Base-by-base conservation (phyloP, 352 stramenopile species). In the Globisporangium yorkense region DNA sequence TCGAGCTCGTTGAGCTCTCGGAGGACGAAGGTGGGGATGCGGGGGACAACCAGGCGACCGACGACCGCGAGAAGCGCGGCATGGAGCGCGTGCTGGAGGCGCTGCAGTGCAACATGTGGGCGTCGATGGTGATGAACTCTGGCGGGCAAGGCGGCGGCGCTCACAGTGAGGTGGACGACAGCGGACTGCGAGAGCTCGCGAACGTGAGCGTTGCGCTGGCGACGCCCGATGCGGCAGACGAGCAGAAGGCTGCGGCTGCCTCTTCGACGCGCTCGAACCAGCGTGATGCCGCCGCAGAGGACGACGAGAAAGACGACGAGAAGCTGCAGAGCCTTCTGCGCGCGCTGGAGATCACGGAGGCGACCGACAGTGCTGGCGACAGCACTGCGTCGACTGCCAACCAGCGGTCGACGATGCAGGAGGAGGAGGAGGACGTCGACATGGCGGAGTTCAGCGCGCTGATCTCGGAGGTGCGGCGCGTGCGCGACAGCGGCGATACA, bases 81-180 rank as follows among this genome's bases (percentile, higher is more conserved):
- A 67, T 93, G 31, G 70, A 82, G 12, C 75, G 83, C n/a, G 75
- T 91, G 29, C 60, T 93, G 18, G 83, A 93, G 54, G 80, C 77
- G 13, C 59, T 93, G 48, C 69, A 93, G 21, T 89, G 80, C 64
- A 90, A 80, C 48, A 87, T 91, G 75, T 93, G 83, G 83, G 57
- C 59, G 15, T 89, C 83, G 2, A 91, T 93, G 77, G 72, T 81
- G 54, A 85, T 80, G 68, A 20, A 9, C 18, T 40, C 45, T 0
- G 12, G 35, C 41, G 7, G 9, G n/a, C 21, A 48, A 47, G 43
- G 5, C 2, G 5, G 9, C 37, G 33, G 40, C 20, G 18, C 20
- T 50, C 44, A 27, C n/a, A 44, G 45, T 9, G 12, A 15, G 1
- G 13, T 45, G n/a, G 40, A 62, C 20, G 54, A 45, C 13, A 57